phyloP scores from a whole-genome alignment of 768 basidiomycete species.

The Mycena albidolilacea region DNA sequence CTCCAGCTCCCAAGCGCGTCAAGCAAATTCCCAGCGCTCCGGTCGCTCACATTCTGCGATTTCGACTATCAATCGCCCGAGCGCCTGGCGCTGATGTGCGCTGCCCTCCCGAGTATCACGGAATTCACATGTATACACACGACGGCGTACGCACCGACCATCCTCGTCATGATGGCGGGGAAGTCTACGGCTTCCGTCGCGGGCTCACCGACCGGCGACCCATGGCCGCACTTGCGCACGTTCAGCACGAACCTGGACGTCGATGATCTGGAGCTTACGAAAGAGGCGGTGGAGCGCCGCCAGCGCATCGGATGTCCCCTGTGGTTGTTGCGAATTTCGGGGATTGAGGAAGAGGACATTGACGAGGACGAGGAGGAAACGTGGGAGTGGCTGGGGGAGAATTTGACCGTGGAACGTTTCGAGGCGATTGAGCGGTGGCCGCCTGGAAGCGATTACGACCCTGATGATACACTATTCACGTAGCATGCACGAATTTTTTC shows the following conservation, averaged over 20 bases:
- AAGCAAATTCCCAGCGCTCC: conserved; percentile 52
- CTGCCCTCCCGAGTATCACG: conserved; percentile 28
- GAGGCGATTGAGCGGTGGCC: conserved; percentile 28
- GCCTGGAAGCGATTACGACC: conserved; percentile 38
- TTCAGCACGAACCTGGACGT: conserved; percentile 30
- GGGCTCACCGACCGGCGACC: conserved; percentile 14
- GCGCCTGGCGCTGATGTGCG: conserved; percentile 27
- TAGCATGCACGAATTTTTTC: background rate
- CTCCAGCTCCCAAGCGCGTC: conserved; percentile 42
- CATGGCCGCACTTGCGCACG: conserved; percentile 30
- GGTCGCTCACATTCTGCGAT: conserved; percentile 56
- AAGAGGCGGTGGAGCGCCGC: conserved; percentile 28
- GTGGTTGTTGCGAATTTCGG: conserved; percentile 15
- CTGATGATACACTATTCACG: conserved; percentile 33
- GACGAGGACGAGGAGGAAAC: conserved; percentile 35
- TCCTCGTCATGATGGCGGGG: conserved; percentile 34
- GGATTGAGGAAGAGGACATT: conserved; percentile 4
- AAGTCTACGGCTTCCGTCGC: background rate
- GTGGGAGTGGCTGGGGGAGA: conserved; percentile 27
- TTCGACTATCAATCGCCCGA: conserved; percentile 48
- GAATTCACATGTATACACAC: conserved; percentile 34
- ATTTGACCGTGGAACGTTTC: conserved; percentile 30
- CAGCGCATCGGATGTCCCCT: conserved; percentile 27
- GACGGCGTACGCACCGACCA: conserved; percentile 19
- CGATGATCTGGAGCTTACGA: conserved; percentile 23